Evolutionary conservation across 768 basidiomycete species (phyloP), one percentile per base, ranked within the genome.

Genomic region (Arthromyces matolae): DNA sequence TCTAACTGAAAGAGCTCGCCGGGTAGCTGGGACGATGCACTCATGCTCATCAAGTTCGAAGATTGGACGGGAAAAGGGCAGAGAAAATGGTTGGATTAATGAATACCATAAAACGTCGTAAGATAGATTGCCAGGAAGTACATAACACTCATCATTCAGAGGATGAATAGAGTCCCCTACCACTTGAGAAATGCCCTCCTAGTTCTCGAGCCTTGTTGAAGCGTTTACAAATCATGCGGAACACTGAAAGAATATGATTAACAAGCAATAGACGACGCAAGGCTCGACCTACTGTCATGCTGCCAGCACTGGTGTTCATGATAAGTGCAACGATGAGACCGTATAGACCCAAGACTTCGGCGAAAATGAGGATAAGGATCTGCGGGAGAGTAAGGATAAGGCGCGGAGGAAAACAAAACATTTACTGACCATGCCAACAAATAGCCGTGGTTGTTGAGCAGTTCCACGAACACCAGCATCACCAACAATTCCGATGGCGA

Each of bases 351-450:
- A 58, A 45, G 3, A 95, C 90, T 78, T 93, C 90, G 23, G 90
- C 89, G 65, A 92, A 96, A 80, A 97, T 99, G 72, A 99, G 89
- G 67, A 99, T 98, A 51, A 97, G 78, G 56, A 96, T 95, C 92
- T 89, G 40, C 16, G 42, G 19, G 27, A 35, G 33, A 18, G 28
- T 49, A 57, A 27, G 36, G n/a, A 53, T 5, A 25, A 14, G 4
- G 16, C 8, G 18, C 14, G 10, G 4, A 24, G 6, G 10, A 33
- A 49, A 32, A 16, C 29, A 23, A 20, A 27, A 39, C 22, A 27
- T 10, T 35, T 25, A 62, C 81, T 5, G 18, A 86, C 89, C 93
- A 95, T 97, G 63, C 91, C 89, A 59, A 96, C 93, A 70, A 87
- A 95, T 57, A 96, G 75, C 60, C 90, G 75, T 42, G 93, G 91